phyloP scores from a whole-genome alignment of 169 alveolate genomes.

The Eimeria necatrix region DNA sequence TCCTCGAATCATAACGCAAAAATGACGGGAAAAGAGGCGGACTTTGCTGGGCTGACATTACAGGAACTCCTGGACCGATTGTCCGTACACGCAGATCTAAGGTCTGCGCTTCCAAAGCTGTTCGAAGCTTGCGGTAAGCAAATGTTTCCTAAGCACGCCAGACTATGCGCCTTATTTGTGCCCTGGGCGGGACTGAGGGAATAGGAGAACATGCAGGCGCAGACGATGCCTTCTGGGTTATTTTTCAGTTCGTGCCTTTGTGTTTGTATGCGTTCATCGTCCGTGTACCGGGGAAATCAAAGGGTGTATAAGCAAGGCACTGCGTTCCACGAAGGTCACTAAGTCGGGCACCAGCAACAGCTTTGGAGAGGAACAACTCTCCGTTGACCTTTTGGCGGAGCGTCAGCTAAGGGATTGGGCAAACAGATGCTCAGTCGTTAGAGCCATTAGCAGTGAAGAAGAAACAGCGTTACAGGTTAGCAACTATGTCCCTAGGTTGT shows the following conservation, averaged over 20 bases:
- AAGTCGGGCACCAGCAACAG: conserved; percentile 65
- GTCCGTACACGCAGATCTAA: background rate
- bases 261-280: background rate
- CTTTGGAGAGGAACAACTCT: conserved; percentile 82
- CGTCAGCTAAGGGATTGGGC: conserved; percentile 63
- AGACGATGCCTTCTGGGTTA: background rate
- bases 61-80: conserved; percentile 35
- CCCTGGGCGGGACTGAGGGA: too few relatives aligned
- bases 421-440: conserved; percentile 26
- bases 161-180: background rate
- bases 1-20: background rate
- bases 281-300: background rate
- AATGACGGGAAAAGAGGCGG: background rate
- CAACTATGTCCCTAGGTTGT: too few relatives aligned
- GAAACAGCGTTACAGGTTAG: conserved; percentile 70
- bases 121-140: conserved; percentile 42
- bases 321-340: conserved; percentile 76
- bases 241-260: background rate
- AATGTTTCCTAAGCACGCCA: too few relatives aligned
- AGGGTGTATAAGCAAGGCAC: conserved; percentile 71
- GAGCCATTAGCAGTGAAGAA: conserved; percentile 80
- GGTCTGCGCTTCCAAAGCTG: conserved; percentile 35
- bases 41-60: background rate
- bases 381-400: conserved; percentile 83
- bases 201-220: background rate